Base-by-base conservation (phyloP, 345 rosid species). In the Streptanthus diversifolius region DNA sequence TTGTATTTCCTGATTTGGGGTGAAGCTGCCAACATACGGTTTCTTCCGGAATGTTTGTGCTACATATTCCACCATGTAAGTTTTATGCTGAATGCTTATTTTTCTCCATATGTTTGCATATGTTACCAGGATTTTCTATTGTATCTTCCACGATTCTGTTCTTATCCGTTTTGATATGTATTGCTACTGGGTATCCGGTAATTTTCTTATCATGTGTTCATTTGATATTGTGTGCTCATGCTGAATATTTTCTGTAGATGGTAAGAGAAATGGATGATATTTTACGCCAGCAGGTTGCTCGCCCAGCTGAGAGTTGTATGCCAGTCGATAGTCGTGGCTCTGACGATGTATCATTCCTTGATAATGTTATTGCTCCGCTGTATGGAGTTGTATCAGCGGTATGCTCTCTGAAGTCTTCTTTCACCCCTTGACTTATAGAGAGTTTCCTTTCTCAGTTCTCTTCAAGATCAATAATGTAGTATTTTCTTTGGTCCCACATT, bases 1-100 rank as follows among this genome's bases (percentile, higher is more conserved):
- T 76, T 95, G 80, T 95, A 91, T 79, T 91, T 84, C 72, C 80
- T 88, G 57, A 89, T 95, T 63, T 95, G 99, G 99, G 99, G 99
- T 13, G 97, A 90, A 81, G 97, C 97, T 76, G 69, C 95, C 71
- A 90, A 90, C 73, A 68, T 88, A 62, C 85, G 97, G 82, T 90
- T 84, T 77, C 89, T 90, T 84, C 97, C 97, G 21, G 97, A 90
- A 83, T 90, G 97, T 80, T 75, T 90, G 77, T 90, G 97, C 87
- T 90, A 95, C 86, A 88, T 95, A 76, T 95, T 91, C 80, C 99
- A 95, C 83, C 89, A 95, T 79, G 98, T 91, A 80, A 82, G 90
- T 80, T 45, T 44, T 25, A 27, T 51, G 63, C 22, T 51, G 51
- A 47, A 12, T 30, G 45, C 54, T 77, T 60, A 33, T 41, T 66